phyloP scores from a whole-genome alignment of 1,139 yeast genomes.

The Meyerozyma smithsonii region DNA sequence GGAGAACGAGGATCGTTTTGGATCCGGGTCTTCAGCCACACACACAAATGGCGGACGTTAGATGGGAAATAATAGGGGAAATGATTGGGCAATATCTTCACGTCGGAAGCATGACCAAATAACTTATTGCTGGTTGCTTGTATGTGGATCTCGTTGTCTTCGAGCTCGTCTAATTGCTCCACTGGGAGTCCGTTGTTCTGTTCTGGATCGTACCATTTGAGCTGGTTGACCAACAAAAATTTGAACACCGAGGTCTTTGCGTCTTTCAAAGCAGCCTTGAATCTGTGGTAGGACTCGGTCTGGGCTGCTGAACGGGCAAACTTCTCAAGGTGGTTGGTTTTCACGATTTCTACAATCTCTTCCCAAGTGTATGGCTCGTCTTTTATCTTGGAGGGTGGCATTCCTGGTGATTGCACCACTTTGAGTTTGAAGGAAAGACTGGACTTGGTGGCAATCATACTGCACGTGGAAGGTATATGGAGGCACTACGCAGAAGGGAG shows the following conservation, averaged over 20 bases:
- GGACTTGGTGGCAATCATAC: slow-evolving; percentile 11
- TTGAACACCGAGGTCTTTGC: slow-evolving; percentile 28
- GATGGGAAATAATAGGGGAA: slow-evolving; percentile 40
- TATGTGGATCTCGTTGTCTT: slow-evolving; percentile 12
- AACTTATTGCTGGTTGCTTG: slow-evolving; percentile 8
- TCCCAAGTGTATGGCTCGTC: slow-evolving; percentile 28
- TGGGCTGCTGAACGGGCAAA: slow-evolving; percentile 35
- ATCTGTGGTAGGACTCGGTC: slow-evolving; percentile 29
- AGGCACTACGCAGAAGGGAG: not conserved
- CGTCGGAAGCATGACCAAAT: slow-evolving; percentile 12
- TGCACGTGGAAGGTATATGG: slow-evolving; percentile 1
- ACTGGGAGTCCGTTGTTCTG: slow-evolving; percentile 18
- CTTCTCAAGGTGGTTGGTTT: slow-evolving; percentile 30
- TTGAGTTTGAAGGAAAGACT: slow-evolving; percentile 15
- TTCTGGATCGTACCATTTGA: slow-evolving; percentile 29
- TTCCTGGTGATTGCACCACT: slow-evolving; percentile 27
- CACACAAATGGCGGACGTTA: slow-evolving; percentile 36
- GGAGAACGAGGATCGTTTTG: slow-evolving; percentile 7
- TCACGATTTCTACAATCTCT: slow-evolving; percentile 28
- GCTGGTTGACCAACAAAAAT: slow-evolving; percentile 31
- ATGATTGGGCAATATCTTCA: slow-evolving; percentile 33
- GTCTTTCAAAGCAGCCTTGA: slow-evolving; percentile 28
- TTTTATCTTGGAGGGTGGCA: slow-evolving; percentile 40
- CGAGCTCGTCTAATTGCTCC: slow-evolving; percentile 22
- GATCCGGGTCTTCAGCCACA: slow-evolving; percentile 34